Percentiles rank a stretch among this genome's conserved stretches.
These are phyloP conservation scores for Mallotus nudiflorus DNA, from an alignment of 345 rosid genomes.

Conservation along the genomic window DNA sequence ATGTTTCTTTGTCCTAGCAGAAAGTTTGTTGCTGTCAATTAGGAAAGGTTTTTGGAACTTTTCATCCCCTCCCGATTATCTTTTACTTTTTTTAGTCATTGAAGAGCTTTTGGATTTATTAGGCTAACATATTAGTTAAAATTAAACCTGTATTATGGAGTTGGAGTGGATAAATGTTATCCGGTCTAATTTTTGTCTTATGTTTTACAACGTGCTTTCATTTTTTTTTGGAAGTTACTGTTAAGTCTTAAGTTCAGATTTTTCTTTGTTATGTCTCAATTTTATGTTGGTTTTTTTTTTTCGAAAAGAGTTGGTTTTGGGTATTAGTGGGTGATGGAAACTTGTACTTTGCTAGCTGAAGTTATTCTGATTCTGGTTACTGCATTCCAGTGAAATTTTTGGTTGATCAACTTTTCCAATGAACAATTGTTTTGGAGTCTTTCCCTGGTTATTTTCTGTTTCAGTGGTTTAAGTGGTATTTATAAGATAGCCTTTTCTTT, in stretches of 20 bases:
- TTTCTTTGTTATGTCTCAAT: background rate
- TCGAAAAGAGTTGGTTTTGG: background rate
- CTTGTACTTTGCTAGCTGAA: background rate
- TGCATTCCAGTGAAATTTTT: background rate
- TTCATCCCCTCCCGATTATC: background rate
- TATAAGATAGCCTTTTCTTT: too few relatives aligned
- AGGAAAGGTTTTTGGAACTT: background rate
- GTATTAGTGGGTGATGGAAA: background rate
- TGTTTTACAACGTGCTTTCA: constrained; percentile 9
- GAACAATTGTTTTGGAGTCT: background rate
- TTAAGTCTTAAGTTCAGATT: background rate
- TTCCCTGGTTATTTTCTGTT: background rate
- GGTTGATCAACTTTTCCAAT: background rate
- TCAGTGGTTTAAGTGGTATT: background rate
- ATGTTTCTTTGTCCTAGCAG: background rate
- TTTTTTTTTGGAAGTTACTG: background rate
- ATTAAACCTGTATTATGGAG: background rate
- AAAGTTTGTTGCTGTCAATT: background rate
- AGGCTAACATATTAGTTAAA: constrained; percentile 1
- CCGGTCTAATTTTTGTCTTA: constrained; percentile 4
- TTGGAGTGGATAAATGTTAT: background rate
- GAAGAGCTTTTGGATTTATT: constrained; percentile 14
- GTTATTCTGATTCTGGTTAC: background rate
- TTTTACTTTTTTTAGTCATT: background rate
- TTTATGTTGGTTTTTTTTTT: background rate